These are phyloP conservation scores for Stephanodiscus minutulus DNA, from an alignment of 108 stramenopile genomes.

Conservation along the genomic window DNA sequence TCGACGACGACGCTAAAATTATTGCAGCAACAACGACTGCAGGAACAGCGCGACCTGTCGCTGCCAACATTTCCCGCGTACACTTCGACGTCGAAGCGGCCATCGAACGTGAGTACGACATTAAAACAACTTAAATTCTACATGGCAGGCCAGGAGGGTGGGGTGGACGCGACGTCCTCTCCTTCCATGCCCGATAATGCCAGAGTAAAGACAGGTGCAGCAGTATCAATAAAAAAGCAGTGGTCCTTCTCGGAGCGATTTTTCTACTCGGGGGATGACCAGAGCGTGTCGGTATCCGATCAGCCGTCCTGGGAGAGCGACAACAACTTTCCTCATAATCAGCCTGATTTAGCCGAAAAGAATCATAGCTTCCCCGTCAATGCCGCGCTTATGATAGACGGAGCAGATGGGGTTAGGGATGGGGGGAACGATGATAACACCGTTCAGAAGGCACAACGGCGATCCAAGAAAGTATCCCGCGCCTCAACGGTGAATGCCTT, in stretches of 20 bases:
- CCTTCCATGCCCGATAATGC: background rate
- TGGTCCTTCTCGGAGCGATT: conserved; percentile 23
- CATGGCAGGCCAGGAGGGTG: background rate
- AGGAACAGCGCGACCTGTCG: conserved; percentile 1
- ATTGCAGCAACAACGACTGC: conserved; percentile 1
- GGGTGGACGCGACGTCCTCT: background rate
- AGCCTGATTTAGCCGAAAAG: background rate
- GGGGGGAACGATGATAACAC: conserved; percentile 30
- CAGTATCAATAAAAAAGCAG: background rate
- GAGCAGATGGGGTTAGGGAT: background rate
- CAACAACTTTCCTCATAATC: background rate
- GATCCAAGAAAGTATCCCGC: conserved; percentile 27
- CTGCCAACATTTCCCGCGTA: background rate
- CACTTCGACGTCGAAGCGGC: background rate
- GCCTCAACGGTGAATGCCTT: conserved; percentile 52
- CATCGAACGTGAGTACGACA: background rate
- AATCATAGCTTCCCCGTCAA: background rate
- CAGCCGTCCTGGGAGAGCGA: background rate
- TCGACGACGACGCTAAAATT: background rate
- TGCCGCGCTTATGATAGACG: background rate
- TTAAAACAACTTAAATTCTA: conserved; percentile 7
- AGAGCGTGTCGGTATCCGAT: background rate
- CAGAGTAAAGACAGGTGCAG: background rate
- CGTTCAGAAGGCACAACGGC: conserved; percentile 23
- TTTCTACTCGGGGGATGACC: conserved; percentile 23